phyloP scores from a whole-genome alignment of 176 grass and related monocot genomes.

The Hordeum marinum region DNA sequence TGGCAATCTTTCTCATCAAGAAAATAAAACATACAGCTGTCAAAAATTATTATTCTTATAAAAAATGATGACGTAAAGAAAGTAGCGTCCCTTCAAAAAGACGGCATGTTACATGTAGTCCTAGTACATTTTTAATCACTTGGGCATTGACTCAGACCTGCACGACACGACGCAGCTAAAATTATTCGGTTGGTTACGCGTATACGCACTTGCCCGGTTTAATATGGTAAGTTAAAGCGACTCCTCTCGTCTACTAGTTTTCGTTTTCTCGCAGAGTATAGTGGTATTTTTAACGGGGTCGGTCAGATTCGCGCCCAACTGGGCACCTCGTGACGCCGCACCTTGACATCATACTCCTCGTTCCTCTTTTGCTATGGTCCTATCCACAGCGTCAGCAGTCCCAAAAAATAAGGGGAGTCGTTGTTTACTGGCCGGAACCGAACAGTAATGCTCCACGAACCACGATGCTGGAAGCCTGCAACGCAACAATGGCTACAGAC shows the following conservation, averaged over 20 bases:
- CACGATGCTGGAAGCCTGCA: neutral
- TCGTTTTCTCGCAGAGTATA: neutral
- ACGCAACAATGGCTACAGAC: neutral
- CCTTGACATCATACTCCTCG: neutral
- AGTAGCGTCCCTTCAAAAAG: no score
- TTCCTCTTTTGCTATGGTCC: neutral
- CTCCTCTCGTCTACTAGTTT: no score
- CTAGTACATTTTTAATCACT: neutral
- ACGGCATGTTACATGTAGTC: neutral
- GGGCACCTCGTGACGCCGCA: neutral
- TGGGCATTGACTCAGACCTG: neutral
- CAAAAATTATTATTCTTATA: no score
- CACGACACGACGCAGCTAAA: no score
- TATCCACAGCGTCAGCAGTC: conserved; percentile 7
- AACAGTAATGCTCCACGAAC: neutral
- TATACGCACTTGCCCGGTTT: neutral
- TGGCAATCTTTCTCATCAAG: no score
- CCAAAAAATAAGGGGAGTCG: neutral
- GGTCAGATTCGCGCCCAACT: neutral
- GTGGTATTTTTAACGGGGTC: neutral
- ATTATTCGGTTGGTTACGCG: neutral
- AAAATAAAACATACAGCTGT: no score
- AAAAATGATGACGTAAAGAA: no score
- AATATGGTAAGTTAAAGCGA: no score
- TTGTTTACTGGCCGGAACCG: neutral